These are phyloP conservation scores for Dichotomopilus funicola DNA, from an alignment of 2,329 filamentous ascomycete genomes.

Conservation along the genomic window DNA sequence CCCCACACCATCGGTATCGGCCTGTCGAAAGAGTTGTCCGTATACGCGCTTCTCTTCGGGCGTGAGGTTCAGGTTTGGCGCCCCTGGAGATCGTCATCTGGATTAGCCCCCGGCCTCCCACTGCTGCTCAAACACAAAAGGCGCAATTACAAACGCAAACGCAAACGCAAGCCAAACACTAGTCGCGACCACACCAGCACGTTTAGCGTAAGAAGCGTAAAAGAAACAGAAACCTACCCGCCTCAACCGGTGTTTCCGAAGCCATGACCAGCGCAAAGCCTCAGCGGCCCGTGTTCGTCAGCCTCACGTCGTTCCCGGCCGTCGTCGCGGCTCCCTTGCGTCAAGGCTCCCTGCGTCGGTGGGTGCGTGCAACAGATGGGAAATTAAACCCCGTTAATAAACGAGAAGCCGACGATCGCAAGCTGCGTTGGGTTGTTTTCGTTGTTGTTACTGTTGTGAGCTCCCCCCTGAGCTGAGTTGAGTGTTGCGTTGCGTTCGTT, in stretches of 20 bases:
- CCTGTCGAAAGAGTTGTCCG: constrained; percentile 85
- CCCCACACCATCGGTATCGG: constrained; percentile 84
- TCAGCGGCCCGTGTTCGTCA: constrained; percentile 5
- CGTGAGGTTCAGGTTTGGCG: constrained; percentile 74
- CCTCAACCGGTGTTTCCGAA: constrained; percentile 26
- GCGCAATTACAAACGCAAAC: no score
- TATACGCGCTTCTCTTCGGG: constrained; percentile 91
- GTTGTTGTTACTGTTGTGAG: no score
- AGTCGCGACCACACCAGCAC: background rate
- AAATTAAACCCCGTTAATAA: no score
- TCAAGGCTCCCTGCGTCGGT: no score
- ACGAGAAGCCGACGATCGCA: no score
- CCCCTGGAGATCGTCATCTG: constrained; percentile 32
- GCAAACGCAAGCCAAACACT: background rate
- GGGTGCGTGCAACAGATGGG: no score
- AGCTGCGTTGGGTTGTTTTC: no score
- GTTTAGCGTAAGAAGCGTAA: background rate
- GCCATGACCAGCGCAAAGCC: constrained; percentile 22
- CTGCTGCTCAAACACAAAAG: background rate
- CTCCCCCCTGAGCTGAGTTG: no score
- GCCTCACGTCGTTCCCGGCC: background rate
- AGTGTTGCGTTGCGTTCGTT: no score
- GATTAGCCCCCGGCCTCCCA: constrained; percentile 8
- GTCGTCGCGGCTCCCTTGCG: no score
- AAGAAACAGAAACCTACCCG: constrained; percentile 16